A percentile compares a stretch with the other conserved stretches of the same genome.
Evolutionary conservation across 108 stramenopile genomes (phyloP).

Genomic region (Cylindrotheca closterium): DNA sequence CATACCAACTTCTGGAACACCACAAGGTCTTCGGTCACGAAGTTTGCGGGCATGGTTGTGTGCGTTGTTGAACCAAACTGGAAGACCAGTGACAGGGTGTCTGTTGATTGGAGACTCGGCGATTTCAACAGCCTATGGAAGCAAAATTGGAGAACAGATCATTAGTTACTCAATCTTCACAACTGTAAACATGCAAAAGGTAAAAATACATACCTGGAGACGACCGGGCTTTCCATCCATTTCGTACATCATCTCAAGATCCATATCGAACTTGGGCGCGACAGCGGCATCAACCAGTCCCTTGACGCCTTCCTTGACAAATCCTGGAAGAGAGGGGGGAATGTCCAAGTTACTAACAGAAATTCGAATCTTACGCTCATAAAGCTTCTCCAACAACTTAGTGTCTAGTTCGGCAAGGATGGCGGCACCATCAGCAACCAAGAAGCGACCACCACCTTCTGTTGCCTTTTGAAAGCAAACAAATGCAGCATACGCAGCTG

Average conservation of each 20-base stretch:
- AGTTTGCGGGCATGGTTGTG: slow-evolving; percentile 90
- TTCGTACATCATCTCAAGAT: slow-evolving; percentile 90
- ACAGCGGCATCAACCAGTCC: slow-evolving; percentile 72
- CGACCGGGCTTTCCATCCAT: slow-evolving; percentile 86
- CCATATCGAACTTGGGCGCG: slow-evolving; percentile 93
- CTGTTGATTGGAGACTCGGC: slow-evolving; percentile 86
- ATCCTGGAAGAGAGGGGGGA: slow-evolving; percentile 59
- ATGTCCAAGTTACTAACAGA: slow-evolving; percentile 83
- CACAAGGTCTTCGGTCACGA: slow-evolving; percentile 82
- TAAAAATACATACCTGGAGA: slow-evolving; percentile 45
- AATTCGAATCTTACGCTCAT: slow-evolving; percentile 79
- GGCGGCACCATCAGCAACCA: slow-evolving; percentile 87
- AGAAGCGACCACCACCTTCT: slow-evolving; percentile 86
- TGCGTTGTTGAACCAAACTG: slow-evolving; percentile 90
- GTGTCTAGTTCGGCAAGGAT: slow-evolving; percentile 83
- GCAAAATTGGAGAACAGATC: slow-evolving; percentile 4
- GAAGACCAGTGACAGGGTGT: slow-evolving; percentile 86
- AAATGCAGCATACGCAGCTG: slow-evolving; percentile 89
- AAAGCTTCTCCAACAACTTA: slow-evolving; percentile 68
- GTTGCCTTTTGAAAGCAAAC: slow-evolving; percentile 92
- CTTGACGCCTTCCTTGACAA: slow-evolving; percentile 77
- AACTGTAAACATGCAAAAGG: background rate
- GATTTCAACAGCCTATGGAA: slow-evolving; percentile 69
- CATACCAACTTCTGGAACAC: slow-evolving; percentile 93
- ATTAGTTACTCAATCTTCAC: slow-evolving; percentile 1